Evolutionary conservation across 2,329 filamentous ascomycete genomes (phyloP).

Genomic region (Verticillium tricorpus): DNA sequence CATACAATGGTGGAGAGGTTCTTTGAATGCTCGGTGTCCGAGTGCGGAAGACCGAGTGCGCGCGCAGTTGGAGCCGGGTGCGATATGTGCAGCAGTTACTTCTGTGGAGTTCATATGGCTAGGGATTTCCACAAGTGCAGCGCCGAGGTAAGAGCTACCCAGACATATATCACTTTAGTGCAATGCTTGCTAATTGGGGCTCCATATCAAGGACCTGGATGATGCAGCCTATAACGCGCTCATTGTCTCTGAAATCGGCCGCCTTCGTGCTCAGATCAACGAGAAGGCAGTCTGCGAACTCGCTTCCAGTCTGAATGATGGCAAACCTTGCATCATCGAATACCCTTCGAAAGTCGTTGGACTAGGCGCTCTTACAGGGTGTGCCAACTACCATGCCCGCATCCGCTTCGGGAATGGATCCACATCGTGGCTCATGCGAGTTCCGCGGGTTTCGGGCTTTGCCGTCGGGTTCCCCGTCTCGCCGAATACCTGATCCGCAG

Average conservation of each 20-base stretch:
- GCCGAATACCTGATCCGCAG: conserved; percentile 21
- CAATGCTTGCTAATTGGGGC: too few relatives aligned
- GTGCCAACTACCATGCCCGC: conserved; percentile 19
- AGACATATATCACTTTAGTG: too few relatives aligned
- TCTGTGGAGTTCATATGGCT: too few relatives aligned
- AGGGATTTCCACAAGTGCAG: too few relatives aligned
- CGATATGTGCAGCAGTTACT: too few relatives aligned
- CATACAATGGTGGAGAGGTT: too few relatives aligned
- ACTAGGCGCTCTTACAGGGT: conserved; percentile 16
- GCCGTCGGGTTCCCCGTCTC: conserved; percentile 15
- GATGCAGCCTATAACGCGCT: not conserved
- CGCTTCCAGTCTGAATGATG: conserved; percentile 13
- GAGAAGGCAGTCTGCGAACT: conserved; percentile 14
- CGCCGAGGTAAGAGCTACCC: too few relatives aligned
- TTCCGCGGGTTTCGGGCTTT: conserved; percentile 17
- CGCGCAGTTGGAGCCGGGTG: too few relatives aligned
- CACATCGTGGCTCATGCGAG: conserved; percentile 17
- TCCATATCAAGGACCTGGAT: not conserved
- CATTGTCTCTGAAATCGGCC: conserved; percentile 9
- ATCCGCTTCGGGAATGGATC: conserved; percentile 18
- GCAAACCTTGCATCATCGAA: conserved; percentile 12
- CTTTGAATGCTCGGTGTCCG: too few relatives aligned
- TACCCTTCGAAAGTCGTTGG: conserved; percentile 9
- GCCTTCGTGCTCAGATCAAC: conserved; percentile 14
- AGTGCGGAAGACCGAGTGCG: too few relatives aligned